Conservation (phyloP, 2,329 filamentous ascomycete species). For the Penicillium thymicola region DNA sequence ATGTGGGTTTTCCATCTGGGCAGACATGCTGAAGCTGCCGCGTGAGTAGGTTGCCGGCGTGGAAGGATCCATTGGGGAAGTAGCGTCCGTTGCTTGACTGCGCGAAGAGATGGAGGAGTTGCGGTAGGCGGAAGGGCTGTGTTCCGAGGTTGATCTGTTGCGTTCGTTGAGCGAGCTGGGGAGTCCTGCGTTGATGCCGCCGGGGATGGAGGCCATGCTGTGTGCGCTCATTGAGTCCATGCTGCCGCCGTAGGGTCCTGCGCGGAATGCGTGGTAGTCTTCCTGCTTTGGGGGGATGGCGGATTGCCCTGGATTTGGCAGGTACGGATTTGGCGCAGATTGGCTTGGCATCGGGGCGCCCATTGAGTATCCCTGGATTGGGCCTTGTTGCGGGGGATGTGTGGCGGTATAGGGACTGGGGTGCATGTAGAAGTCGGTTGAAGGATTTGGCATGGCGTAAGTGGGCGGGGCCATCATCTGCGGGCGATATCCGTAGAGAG, state of each 20-base stretch:
- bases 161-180: slow-evolving; percentile 35
- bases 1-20: slow-evolving; percentile 31
- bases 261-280: slow-evolving; percentile 37
- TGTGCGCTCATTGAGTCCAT: slow-evolving; percentile 36
- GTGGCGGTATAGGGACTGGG: slow-evolving; percentile 31
- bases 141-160: slow-evolving; percentile 36
- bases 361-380: slow-evolving; percentile 37
- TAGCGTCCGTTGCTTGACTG: slow-evolving; percentile 37
- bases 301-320: slow-evolving; percentile 31
- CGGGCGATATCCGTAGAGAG: slow-evolving; percentile 42
- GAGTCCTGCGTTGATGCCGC: slow-evolving; percentile 31
- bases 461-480: slow-evolving; percentile 34
- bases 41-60: slow-evolving; percentile 38
- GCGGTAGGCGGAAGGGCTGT: slow-evolving; percentile 38
- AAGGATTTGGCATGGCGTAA: slow-evolving; percentile 36
- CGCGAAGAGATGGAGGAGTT: slow-evolving; percentile 41
- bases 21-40: slow-evolving; percentile 37
- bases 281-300: slow-evolving; percentile 36
- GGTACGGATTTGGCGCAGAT: slow-evolving; percentile 37
- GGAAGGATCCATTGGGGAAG: slow-evolving; percentile 39
- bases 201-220: slow-evolving; percentile 33
- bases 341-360: slow-evolving; percentile 32
- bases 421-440: slow-evolving; percentile 40
- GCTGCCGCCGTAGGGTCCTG: slow-evolving; percentile 32
- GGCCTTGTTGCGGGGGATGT: slow-evolving; percentile 33